Evolutionary conservation across 1,139 yeast species (phyloP).

Genomic region (Pneumocystis oryctolagi): DNA sequence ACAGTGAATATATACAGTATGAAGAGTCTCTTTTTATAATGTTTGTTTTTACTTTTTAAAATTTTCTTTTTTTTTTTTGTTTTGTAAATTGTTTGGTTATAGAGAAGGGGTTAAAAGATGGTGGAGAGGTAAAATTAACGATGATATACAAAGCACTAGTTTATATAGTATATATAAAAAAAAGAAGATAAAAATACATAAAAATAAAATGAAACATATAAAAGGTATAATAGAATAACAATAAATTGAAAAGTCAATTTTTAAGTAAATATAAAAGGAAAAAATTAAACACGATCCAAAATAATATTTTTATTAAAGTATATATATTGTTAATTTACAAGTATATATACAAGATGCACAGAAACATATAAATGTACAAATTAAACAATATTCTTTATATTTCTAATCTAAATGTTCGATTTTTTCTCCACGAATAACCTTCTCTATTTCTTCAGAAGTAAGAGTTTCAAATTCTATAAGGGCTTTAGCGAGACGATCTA

Average conservation of each 20-base stretch:
- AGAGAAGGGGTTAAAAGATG: background rate
- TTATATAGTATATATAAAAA: background rate
- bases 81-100: background rate
- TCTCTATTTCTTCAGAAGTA: constrained; percentile 80
- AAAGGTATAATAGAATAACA: background rate
- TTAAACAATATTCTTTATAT: background rate
- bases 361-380: background rate
- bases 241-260: background rate
- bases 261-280: background rate
- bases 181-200: background rate
- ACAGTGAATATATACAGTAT: background rate
- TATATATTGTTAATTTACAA: too few relatives aligned
- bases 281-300: too few relatives aligned
- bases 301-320: background rate
- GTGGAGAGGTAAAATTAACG: background rate
- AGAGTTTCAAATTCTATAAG: constrained; percentile 89
- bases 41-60: background rate
- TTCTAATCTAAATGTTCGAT: background rate
- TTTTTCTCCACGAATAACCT: constrained; percentile 49
- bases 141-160: background rate
- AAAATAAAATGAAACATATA: background rate
- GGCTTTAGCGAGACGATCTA: constrained; percentile 82
- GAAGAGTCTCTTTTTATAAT: background rate
- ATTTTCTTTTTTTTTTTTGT: background rate
- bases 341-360: background rate